phyloP scores from a whole-genome alignment of 768 basidiomycete species.

The Boletellus sp. region DNA sequence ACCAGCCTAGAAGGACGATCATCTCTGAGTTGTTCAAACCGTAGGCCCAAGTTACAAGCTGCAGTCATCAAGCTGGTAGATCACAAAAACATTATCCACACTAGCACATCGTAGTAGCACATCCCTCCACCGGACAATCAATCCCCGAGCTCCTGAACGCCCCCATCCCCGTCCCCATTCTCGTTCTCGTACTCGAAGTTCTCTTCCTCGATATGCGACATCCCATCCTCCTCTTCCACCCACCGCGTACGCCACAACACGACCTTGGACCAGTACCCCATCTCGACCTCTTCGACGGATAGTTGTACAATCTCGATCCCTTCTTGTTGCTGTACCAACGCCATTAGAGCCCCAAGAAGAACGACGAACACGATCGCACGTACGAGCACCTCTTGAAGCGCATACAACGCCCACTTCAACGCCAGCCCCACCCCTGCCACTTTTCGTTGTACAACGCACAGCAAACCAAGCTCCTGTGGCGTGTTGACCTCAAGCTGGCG shows the following conservation, averaged over 20 bases:
- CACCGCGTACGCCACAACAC: not conserved
- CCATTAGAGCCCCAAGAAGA: not conserved
- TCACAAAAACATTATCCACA: not conserved
- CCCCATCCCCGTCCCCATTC: not conserved
- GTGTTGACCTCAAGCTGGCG: not conserved
- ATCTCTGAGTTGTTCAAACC: no score
- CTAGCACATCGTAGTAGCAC: no score
- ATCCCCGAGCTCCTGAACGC: no score
- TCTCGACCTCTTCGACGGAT: slow-evolving; percentile 9
- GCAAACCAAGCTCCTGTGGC: slow-evolving; percentile 12
- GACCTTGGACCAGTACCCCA: slow-evolving; percentile 18
- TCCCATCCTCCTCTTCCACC: not conserved
- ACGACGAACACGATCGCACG: not conserved
- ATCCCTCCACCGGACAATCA: not conserved
- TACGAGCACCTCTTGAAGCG: slow-evolving; percentile 10
- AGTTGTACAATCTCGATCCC: slow-evolving; percentile 1
- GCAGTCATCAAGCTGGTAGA: no score
- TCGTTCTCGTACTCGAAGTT: not conserved
- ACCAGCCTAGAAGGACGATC: no score
- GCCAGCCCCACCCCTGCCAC: not conserved
- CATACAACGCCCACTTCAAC: slow-evolving; percentile 1
- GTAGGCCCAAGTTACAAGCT: no score
- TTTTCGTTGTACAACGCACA: slow-evolving; percentile 6
- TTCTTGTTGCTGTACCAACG: not conserved
- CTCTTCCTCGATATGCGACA: not conserved